Conservation (phyloP, 73 alveolate genomes). For the Blepharisma stoltei region DNA sequence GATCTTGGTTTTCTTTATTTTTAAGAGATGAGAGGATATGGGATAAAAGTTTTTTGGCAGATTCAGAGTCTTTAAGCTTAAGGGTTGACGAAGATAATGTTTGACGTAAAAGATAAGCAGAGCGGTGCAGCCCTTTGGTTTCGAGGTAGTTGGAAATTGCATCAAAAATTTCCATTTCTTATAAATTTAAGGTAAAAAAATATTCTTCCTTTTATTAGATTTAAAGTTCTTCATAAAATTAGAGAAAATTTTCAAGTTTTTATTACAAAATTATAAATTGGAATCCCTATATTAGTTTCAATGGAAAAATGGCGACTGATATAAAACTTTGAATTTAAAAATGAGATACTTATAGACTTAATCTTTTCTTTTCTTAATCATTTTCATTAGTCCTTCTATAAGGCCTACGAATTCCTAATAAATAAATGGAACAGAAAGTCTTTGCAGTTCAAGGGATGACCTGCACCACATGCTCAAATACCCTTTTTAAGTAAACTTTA, state of each 20-base stretch:
- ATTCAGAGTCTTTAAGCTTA: not conserved
- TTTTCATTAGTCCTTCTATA: no score
- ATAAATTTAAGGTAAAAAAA: not conserved
- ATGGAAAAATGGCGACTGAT: no score
- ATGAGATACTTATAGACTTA: no score
- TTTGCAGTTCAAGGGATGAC: slow-evolving; percentile 21
- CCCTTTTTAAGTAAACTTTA: slow-evolving; percentile 6
- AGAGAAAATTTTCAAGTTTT: no score
- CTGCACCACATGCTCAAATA: slow-evolving; percentile 23
- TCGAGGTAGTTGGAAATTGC: slow-evolving; percentile 7
- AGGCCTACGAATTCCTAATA: no score
- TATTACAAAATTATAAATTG: no score
- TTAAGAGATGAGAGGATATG: not conserved
- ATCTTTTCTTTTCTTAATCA: no score
- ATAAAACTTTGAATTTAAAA: no score
- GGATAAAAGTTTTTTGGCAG: slow-evolving; percentile 12
- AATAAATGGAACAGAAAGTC: slow-evolving; percentile 14
- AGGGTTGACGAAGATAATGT: not conserved
- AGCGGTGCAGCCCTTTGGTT: not conserved
- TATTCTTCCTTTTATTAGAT: no score
- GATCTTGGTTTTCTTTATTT: not conserved
- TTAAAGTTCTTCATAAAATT: no score
- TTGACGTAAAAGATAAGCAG: slow-evolving; percentile 1
- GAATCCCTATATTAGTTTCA: no score
- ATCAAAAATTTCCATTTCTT: slow-evolving; percentile 22